Evolutionary conservation across 1,284 basidiomycete genomes (phyloP), one percentile per base, ranked within the genome.

Genomic region (Heliocybe sulcata): DNA sequence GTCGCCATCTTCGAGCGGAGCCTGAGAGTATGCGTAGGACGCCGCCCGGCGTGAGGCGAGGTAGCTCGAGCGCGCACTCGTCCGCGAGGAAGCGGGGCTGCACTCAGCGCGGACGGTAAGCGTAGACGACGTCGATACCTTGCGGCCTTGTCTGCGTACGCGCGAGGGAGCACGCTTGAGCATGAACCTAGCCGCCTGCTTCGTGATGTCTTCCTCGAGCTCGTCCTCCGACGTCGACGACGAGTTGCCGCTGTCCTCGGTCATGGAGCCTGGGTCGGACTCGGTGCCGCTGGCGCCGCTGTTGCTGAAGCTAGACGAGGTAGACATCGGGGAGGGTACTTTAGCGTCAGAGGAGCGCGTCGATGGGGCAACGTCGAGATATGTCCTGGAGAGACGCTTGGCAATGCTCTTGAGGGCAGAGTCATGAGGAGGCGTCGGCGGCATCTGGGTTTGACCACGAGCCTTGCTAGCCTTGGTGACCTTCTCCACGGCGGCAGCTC

Each of bases 401-500:
- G 31, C 23, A 61, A 58, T 49, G n/a, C 47, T 49, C 47, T 49
- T 49, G 35, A 54, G 54, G 29, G 60, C 60, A 51, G 63, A 69
- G 42, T 77, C 73, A 58, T 67, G 65, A 26, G 72, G 68, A 9
- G 78, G 73, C 2, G 75, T 75, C 8, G 69, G 69, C 10, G 73
- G 72, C 53, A 72, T 60, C 59, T 73, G 71, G 52, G 73, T 77
- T 60, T 77, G 78, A 23, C 77, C 79, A 56, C 84, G 78, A 53
- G 78, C 81, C 60, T 74, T 77, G 29, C 80, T 71, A 1, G 80
- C 80, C 61, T 74, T 77, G 51, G 80, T 67, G 1, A 87, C 84
- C 61, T 73, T 80, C 61, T 76, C 80, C 45, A 88, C 75, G 22
- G 85, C 84, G 23, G 77, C 72, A 31, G 80, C 72, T 55, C 73